Evolutionary conservation across 805 yeast genomes (phyloP), one percentile per base, ranked within the genome.

Genomic region (Candida golubevii): DNA sequence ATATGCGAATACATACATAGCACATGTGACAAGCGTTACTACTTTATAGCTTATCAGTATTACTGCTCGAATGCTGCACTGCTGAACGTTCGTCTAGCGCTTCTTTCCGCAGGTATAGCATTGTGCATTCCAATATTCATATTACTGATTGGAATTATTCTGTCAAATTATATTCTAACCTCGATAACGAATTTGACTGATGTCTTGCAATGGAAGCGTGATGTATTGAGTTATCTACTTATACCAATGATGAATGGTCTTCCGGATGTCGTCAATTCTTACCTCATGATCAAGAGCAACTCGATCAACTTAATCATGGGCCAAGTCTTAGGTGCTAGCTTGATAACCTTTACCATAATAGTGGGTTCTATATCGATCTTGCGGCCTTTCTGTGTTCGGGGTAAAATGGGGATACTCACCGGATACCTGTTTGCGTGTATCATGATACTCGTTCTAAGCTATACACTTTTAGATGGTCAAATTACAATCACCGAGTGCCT

Each of bases 191-290:
- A 54, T 26, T 44, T 67, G 8, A 57, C 70, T 7, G 51, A 46
- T 1, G 38, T 44, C 2, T 44, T 65, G 4, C 45, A 55, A 1
- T 51, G 67, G 5, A 63, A 58, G 43, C 56, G 58, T 31, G 61
- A 63, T 42, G 51, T 67, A 33, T 48, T 69, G 33, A 60, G 68
- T 39, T 66, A 60, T 41, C 53, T 67, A 44, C 38, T 69, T 8
- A 58, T 69, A 6, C 75, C 75, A 1, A 49, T 67, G 9, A 54
- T 67, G 23, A 69, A 69, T 47, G 62, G 70, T 3, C 51, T 62
- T 10, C 72, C 72, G 9, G 75, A 69, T 48, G 53, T 69, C 18
- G 48, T 68, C 14, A 67, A 64, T 42, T 67, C 67, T 51, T 59
- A 65, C 39, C 53, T 62, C 27, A 57, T 66, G 7, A 50, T 69